These are phyloP conservation scores for Paulinella micropora DNA, from an alignment of 78 protist genomes.

Conservation along the genomic window DNA sequence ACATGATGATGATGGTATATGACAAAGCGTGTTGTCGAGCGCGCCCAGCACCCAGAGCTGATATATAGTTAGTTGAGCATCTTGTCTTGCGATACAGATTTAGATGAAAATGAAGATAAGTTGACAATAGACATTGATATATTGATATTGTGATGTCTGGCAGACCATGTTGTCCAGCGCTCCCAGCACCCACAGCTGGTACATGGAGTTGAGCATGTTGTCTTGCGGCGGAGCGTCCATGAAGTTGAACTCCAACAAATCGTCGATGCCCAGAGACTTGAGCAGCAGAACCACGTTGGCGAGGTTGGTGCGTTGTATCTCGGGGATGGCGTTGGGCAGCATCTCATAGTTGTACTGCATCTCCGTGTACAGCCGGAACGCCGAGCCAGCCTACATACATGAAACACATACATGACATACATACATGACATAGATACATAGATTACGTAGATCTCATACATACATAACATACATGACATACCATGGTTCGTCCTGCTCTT, in stretches of 20 bases:
- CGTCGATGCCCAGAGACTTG: slow-evolving; percentile 78
- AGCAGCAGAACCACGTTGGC: slow-evolving; percentile 77
- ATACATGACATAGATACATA: too few species aligned
- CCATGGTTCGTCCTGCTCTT: slow-evolving; percentile 93
- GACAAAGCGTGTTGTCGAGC: slow-evolving; percentile 65
- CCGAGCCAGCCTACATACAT: slow-evolving; percentile 76
- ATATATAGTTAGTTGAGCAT: too few species aligned
- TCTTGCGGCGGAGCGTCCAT: slow-evolving; percentile 98
- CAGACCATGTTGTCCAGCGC: slow-evolving; percentile 80
- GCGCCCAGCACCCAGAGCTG: slow-evolving; percentile 95
- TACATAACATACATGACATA: too few species aligned
- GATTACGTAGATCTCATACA: too few species aligned
- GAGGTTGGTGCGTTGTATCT: slow-evolving; percentile 87
- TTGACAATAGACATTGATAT: too few species aligned
- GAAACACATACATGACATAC: too few species aligned
- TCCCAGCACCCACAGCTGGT: slow-evolving; percentile 89
- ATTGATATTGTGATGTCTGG: too few species aligned
- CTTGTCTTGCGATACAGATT: too few species aligned
- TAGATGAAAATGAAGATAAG: too few species aligned
- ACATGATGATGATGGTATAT: too few species aligned
- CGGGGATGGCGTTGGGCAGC: slow-evolving; percentile 73
- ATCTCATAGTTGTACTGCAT: slow-evolving; percentile 40
- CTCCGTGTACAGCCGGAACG: slow-evolving; percentile 74
- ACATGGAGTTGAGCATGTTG: slow-evolving; percentile 65
- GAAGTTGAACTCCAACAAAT: slow-evolving; percentile 81